Evolutionary conservation across 352 stramenopile genomes (phyloP).

Genomic region (Phytophthora niederhauseri): DNA sequence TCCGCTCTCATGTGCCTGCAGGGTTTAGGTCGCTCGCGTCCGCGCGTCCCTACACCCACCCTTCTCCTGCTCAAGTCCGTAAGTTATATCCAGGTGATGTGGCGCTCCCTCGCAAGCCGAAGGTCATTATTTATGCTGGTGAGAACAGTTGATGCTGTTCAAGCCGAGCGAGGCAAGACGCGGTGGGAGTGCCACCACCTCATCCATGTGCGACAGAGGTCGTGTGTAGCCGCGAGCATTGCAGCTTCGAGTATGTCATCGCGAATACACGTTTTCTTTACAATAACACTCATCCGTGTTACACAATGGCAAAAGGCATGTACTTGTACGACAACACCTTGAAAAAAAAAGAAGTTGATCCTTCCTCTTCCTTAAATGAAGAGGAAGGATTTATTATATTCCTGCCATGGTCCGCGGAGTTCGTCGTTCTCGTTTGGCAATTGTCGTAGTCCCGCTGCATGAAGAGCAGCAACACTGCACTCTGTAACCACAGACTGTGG

Average conservation of each 20-base stretch:
- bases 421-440: too few relatives aligned
- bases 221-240: not conserved
- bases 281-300: not conserved
- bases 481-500: too few relatives aligned
- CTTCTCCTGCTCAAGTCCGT: constrained; percentile 11
- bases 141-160: not conserved
- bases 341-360: too few relatives aligned
- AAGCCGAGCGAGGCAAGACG: not conserved
- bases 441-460: too few relatives aligned
- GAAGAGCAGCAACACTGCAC: too few relatives aligned
- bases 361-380: too few relatives aligned
- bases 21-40: constrained; percentile 30
- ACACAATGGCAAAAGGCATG: too few relatives aligned
- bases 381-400: too few relatives aligned
- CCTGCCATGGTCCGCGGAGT: too few relatives aligned
- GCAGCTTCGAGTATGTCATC: not conserved
- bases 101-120: constrained; percentile 10
- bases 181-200: not conserved
- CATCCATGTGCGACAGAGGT: not conserved
- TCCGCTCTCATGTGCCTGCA: constrained; percentile 31
- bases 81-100: constrained; percentile 36
- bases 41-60: constrained; percentile 20
- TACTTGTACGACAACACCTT: too few relatives aligned
- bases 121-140: not conserved
- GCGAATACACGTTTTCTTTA: constrained; percentile 1